These are phyloP conservation scores for Plantago major DNA, from an alignment of 257 asterid genomes.

Conservation along the genomic window DNA sequence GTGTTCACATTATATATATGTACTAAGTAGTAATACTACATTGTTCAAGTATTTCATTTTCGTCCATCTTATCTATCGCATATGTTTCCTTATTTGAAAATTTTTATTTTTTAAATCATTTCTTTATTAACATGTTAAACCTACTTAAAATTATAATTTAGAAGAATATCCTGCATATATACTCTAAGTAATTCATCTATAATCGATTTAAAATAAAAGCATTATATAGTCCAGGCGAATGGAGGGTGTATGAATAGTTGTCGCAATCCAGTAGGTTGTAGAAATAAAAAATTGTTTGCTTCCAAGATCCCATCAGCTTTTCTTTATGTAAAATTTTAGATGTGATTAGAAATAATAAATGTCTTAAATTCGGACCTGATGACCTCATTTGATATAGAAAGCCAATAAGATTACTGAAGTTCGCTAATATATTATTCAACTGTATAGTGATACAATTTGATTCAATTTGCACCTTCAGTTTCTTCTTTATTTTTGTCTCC, in stretches of 20 bases:
- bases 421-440: slow-evolving; percentile 13
- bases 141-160: no score
- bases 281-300: slow-evolving; percentile 19
- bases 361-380: slow-evolving; percentile 19
- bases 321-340: background rate
- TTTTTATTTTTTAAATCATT: no score
- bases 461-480: slow-evolving; percentile 10
- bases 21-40: no score
- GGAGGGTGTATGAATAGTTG: background rate
- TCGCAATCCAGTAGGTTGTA: background rate
- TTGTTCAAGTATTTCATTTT: no score
- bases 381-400: slow-evolving; percentile 7
- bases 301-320: slow-evolving; percentile 45
- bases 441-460: background rate
- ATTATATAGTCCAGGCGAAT: no score
- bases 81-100: no score
- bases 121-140: no score
- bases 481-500: slow-evolving; percentile 15
- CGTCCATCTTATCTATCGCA: no score
- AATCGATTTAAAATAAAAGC: no score
- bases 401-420: slow-evolving; percentile 26
- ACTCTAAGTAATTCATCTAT: no score
- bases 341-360: slow-evolving; percentile 4
- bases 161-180: no score
- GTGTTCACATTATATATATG: slow-evolving; percentile 20